phyloP scores from a whole-genome alignment of 1,284 basidiomycete genomes.

The Puccinia novopanici region DNA sequence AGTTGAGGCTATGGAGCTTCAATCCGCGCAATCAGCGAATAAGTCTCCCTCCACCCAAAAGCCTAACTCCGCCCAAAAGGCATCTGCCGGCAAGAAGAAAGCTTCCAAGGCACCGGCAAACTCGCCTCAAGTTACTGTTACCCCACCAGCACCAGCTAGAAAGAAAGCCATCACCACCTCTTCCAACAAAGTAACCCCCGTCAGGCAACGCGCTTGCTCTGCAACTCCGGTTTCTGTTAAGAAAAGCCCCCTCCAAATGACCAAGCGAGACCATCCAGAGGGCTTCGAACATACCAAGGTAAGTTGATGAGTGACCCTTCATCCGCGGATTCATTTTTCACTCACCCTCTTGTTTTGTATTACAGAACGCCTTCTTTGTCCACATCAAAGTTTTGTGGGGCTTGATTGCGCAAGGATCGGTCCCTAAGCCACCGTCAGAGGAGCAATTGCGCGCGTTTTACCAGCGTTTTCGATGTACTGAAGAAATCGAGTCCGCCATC shows the following conservation, averaged over 20 bases:
- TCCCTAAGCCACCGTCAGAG: background rate
- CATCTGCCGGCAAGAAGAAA: background rate
- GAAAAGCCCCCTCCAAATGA: constrained; percentile 26
- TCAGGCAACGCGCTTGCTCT: background rate
- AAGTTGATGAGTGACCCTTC: background rate
- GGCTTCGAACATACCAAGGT: constrained; percentile 28
- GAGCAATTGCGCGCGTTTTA: constrained; percentile 22
- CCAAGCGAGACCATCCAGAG: background rate
- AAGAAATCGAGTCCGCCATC: constrained; percentile 1
- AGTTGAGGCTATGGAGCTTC: background rate
- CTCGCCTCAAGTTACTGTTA: background rate
- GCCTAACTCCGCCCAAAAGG: background rate
- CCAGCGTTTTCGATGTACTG: background rate
- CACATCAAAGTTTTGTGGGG: constrained; percentile 41
- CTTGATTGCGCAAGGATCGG: background rate
- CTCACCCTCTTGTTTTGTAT: background rate
- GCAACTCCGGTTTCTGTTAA: background rate
- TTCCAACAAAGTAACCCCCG: background rate
- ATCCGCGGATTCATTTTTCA: background rate
- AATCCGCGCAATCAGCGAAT: background rate
- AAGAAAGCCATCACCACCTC: background rate
- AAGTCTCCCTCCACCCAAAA: background rate
- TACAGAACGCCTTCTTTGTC: constrained; percentile 34
- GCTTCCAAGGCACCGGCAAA: background rate
- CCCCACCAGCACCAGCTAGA: background rate